Evolutionary conservation across 192 early-diverging fungal genomes (phyloP), one percentile per base, ranked within the genome.

Genomic region (Backusella liffmaniae): DNA sequence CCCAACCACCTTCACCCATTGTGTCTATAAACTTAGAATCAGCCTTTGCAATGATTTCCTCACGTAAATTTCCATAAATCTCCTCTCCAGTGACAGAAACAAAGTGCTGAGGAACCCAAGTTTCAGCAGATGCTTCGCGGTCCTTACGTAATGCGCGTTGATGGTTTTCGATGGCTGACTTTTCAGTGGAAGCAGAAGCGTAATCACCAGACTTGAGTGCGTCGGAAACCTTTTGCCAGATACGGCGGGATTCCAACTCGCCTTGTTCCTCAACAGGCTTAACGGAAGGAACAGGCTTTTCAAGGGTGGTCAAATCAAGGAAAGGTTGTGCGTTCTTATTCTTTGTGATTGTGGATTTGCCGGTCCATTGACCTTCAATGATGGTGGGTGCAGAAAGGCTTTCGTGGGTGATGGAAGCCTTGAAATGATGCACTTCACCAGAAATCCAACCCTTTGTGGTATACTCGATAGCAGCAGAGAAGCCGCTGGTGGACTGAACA

Each of bases 341-440:
- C 36, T 91, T 82, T 7, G 86, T 90, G 23, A 85, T 79, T 42
- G 76, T 87, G 13, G 93, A 94, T 62, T 87, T 84, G 10, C 86
- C 93, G 21, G 87, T 87, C 93, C 93, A 94, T 77, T 88, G 86
- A 46, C 93, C 93, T 49, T 86, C 85, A 71, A 91, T 80, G 0
- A 80, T 67, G 59, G 80, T 87, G 35, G 88, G 79, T 39, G 68
- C 34, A 7, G 23, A 23, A 12, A 72, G 36, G 9, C 44, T 36
- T 4, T 72, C 76, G 16, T 74, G 66, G 7, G 42, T 75, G 10
- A 80, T 76, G 30, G 80, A 82, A 51, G 89, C 92, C 73, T 90
- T 91, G 83, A 94, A 94, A 73, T 90, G 88, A 79, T 94, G 92
- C 68, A 92, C 88, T 70, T 94, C 93, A 73, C 94, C 94, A n/a